Evolutionary conservation across 2,329 filamentous ascomycete species (phyloP).

Genomic region (Cadophora luteo-olivacea): DNA sequence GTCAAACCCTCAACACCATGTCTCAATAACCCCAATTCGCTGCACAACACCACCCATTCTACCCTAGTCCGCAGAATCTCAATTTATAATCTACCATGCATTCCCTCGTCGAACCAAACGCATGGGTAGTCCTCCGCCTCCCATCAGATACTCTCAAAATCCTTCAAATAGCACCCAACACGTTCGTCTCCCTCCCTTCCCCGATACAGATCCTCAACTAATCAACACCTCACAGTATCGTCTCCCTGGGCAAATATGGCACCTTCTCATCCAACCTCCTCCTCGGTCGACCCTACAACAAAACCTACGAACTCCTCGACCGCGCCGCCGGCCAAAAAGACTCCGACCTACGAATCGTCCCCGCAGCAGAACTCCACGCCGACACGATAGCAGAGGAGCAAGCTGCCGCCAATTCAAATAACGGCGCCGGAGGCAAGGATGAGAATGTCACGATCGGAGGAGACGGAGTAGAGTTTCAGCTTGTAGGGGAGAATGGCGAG

Average conservation of each 20-base stretch:
- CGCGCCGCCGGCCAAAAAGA: constrained; percentile 68
- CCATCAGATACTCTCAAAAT: constrained; percentile 64
- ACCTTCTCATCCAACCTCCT: constrained; percentile 88
- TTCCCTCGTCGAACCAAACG: constrained; percentile 58
- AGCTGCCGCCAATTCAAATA: constrained; percentile 50
- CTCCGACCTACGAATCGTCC: constrained; percentile 76
- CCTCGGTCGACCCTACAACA: constrained; percentile 87
- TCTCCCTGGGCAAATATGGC: constrained; percentile 92
- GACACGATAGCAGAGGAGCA: constrained; percentile 69
- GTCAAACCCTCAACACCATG: constrained; percentile 4
- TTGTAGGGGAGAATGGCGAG: constrained; percentile 55
- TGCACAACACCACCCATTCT: not conserved
- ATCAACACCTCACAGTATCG: constrained; percentile 62
- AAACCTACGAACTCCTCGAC: constrained; percentile 90
- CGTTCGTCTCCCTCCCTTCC: constrained; percentile 51
- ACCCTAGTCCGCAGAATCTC: not conserved
- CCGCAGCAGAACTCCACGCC: constrained; percentile 81
- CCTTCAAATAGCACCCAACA: constrained; percentile 65
- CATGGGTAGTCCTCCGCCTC: constrained; percentile 65
- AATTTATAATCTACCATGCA: constrained; percentile 36
- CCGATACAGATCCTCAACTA: constrained; percentile 23
- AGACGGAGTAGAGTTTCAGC: constrained; percentile 53
- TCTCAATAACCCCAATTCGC: not conserved
- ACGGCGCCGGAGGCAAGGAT: not conserved
- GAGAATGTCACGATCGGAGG: constrained; percentile 50